Evolutionary conservation across 2,329 filamentous ascomycete species (phyloP), one percentile per base, ranked within the genome.

Genomic region (Parastagonospora avenae): DNA sequence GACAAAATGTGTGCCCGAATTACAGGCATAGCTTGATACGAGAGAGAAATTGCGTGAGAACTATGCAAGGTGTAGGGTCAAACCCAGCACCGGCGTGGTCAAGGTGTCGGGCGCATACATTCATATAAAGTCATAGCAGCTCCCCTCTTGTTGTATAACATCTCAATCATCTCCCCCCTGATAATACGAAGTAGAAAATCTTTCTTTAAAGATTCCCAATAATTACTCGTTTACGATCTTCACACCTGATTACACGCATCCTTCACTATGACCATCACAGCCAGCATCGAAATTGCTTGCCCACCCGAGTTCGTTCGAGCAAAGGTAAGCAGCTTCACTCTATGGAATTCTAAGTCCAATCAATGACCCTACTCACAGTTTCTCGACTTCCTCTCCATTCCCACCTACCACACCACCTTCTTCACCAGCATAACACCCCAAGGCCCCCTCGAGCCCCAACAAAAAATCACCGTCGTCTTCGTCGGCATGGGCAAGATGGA

Each of bases 211-310:
- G 14, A 42, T 10, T 31, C n/a, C 5, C 38, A 28, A 28, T 40
- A 5, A 24, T 24, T 24, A 5, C 19, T 3, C 3, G 3, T 24
- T 24, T 5, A 24, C 19, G 5, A 3, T 5, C 19, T 24, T 24
- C 19, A 24, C 19, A 5, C 28, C 27, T 2, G 10, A 19, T 7
- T 10, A 4, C 19, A 11, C 2, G 30, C 24, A 16, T 16, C 10
- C n/a, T 14, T 35, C 24, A 19, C 19, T 12, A 61, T 61, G 55
- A 33, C 50, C 6, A 40, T 56, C 28, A 42, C 42, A 36, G 42
- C 53, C 28, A 56, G 35, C 31, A 57, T 59, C 32, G 59, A 64
- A 29, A 64, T 64, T 32, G 54, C 54, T n/a, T 50, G 57, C 2
- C 27, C 57, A 8, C 61, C 59, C 1, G 30, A 41, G 1, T 44